These are phyloP conservation scores for Acer campestre DNA, from an alignment of 345 rosid species.

Conservation along the genomic window DNA sequence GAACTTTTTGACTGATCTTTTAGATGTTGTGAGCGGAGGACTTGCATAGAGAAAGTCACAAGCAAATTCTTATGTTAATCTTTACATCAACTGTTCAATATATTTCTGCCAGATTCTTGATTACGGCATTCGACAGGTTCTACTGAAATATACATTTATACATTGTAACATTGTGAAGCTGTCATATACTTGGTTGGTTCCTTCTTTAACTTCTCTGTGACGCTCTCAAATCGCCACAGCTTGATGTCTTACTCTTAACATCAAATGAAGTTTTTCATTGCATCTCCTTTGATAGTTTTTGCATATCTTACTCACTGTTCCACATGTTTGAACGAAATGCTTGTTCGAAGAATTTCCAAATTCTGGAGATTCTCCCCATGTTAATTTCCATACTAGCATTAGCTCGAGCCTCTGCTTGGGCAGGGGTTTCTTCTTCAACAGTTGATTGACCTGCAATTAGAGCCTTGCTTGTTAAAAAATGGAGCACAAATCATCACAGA, in stretches of 20 bases:
- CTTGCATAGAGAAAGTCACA: background rate
- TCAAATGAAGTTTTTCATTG: background rate
- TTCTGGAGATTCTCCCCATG: constrained; percentile 36
- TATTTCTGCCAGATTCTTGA: background rate
- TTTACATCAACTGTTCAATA: background rate
- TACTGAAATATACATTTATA: background rate
- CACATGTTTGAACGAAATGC: constrained; percentile 24
- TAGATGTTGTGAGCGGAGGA: background rate
- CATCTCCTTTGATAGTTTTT: background rate
- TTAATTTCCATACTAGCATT: constrained; percentile 41
- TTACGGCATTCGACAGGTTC: background rate
- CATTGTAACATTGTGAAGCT: background rate
- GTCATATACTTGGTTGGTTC: background rate
- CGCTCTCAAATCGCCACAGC: background rate
- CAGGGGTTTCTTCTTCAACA: constrained; percentile 57
- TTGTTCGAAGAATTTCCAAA: constrained; percentile 39
- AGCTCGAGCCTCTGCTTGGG: constrained; percentile 55
- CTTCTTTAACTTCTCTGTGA: background rate
- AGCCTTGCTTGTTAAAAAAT: background rate
- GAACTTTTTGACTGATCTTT: background rate
- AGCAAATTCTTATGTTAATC: background rate
- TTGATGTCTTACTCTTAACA: background rate
- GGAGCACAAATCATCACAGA: background rate
- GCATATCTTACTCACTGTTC: constrained; percentile 8
- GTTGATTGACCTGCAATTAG: constrained; percentile 31